A percentile compares a stretch with the other conserved stretches of the same genome.
These are phyloP conservation scores for Mycena galopus DNA, from an alignment of 768 basidiomycete species.

Conservation along the genomic window DNA sequence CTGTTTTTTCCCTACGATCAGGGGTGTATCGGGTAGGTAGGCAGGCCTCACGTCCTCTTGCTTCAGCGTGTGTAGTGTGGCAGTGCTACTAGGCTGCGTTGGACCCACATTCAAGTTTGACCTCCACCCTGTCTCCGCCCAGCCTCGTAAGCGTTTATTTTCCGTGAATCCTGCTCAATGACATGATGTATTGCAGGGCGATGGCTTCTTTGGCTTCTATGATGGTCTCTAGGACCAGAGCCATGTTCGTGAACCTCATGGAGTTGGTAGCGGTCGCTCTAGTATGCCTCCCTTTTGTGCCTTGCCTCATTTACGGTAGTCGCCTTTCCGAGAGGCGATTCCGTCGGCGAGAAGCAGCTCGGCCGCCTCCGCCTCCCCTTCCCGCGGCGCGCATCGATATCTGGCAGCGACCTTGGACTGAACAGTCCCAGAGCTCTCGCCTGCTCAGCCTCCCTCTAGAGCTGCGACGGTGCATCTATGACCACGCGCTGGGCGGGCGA, in stretches of 20 bases:
- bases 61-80: too few relatives aligned
- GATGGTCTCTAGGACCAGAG: not conserved
- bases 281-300: not conserved
- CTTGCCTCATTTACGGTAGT: not conserved
- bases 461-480: conserved; percentile 23
- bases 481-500: conserved; percentile 14
- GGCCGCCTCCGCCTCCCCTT: not conserved
- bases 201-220: not conserved
- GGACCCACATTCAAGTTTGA: too few relatives aligned
- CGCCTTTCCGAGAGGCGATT: not conserved
- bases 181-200: too few relatives aligned
- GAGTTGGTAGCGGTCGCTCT: not conserved
- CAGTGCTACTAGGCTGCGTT: too few relatives aligned
- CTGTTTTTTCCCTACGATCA: too few relatives aligned
- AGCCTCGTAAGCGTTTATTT: not conserved
- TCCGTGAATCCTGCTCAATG: not conserved
- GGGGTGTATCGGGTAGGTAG: too few relatives aligned
- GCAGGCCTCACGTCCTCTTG: too few relatives aligned
- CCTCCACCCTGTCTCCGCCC: too few relatives aligned
- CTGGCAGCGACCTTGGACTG: not conserved
- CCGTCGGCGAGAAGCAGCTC: not conserved
- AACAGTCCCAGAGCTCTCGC: not conserved
- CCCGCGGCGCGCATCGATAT: conserved; percentile 10
- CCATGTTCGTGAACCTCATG: not conserved
- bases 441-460: conserved; percentile 17